Conservation (phyloP, 768 basidiomycete genomes). For the Russula compacta region DNA sequence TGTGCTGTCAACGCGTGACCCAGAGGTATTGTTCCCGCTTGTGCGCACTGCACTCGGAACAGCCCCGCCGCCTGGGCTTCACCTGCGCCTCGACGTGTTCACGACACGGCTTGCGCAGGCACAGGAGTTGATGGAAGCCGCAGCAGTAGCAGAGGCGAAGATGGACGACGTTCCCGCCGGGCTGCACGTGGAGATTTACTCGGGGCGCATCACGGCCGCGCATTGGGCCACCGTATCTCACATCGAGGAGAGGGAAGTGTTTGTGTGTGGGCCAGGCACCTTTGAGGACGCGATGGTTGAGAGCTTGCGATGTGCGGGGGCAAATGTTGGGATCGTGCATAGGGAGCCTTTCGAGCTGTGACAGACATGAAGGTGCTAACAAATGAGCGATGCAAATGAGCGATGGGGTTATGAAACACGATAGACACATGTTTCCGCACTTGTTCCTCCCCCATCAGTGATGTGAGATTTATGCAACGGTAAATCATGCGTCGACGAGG, state of each 20-base stretch:
- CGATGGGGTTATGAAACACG: too few species aligned
- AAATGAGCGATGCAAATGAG: too few species aligned
- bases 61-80: conserved; percentile 14
- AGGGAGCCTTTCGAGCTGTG: conserved; percentile 40
- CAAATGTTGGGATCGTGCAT: conserved; percentile 27
- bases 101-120: conserved; percentile 19
- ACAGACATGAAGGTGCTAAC: not conserved
- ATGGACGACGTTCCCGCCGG: not conserved
- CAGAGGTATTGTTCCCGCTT: conserved; percentile 40
- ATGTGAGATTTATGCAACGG: too few species aligned
- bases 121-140: not conserved
- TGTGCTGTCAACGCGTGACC: conserved; percentile 44
- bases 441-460: too few species aligned
- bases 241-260: conserved; percentile 27
- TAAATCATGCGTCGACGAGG: too few species aligned
- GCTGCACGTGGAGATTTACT: conserved; percentile 17
- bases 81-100: conserved; percentile 36
- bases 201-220: conserved; percentile 19
- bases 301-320: conserved; percentile 30
- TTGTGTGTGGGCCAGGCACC: conserved; percentile 41
- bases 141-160: conserved; percentile 1
- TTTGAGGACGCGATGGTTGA: conserved; percentile 36
- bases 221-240: conserved; percentile 16
- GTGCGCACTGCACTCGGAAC: conserved; percentile 28
- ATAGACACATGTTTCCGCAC: too few species aligned